Conservation (phyloP, 176 grass and related monocot species). For the Saccharum officinarum region DNA sequence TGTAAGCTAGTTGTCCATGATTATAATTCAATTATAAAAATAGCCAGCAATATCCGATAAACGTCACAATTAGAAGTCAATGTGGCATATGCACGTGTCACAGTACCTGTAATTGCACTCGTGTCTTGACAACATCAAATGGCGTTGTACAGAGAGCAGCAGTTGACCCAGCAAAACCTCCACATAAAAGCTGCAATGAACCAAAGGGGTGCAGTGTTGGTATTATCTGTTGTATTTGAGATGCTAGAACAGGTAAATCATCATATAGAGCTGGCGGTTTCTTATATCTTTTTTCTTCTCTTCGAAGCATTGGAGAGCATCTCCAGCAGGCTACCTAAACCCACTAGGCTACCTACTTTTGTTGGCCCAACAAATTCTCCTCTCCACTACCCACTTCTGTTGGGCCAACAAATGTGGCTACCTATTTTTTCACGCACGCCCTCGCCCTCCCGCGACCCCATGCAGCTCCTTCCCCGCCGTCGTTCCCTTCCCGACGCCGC, state of each 20-base stretch:
- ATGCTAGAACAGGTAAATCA: not conserved
- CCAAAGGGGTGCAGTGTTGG: not conserved
- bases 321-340: too few relatives aligned
- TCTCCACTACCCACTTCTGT: too few relatives aligned
- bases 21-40: not conserved
- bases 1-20: not conserved
- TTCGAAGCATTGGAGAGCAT: not conserved
- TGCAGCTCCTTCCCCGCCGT: too few relatives aligned
- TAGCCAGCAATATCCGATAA: not conserved
- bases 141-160: conserved; percentile 89
- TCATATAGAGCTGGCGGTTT: not conserved
- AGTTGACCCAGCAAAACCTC: conserved; percentile 81
- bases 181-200: conserved; percentile 66
- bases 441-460: too few relatives aligned
- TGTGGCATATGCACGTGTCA: conserved; percentile 1
- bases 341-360: too few relatives aligned
- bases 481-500: too few relatives aligned
- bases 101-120: conserved; percentile 82
- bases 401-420: too few relatives aligned
- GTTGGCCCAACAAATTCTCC: too few relatives aligned
- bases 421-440: too few relatives aligned
- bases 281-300: not conserved
- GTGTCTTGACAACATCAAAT: conserved; percentile 89
- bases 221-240: conserved; percentile 4
- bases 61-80: not conserved